Evolutionary conservation across 257 asterid genomes (phyloP).

Genomic region (Solanum chilense): DNA sequence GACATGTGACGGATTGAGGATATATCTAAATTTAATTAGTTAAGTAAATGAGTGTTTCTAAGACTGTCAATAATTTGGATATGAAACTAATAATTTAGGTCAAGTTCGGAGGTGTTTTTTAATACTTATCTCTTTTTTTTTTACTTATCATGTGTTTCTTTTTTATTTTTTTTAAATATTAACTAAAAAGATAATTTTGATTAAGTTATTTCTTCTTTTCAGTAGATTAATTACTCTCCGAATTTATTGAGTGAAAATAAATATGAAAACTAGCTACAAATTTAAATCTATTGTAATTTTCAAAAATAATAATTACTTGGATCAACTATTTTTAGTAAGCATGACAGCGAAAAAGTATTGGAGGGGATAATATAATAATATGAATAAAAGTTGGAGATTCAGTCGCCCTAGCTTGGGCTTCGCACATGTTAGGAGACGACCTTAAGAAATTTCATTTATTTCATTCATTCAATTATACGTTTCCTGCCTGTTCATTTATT

Average conservation of each 20-base stretch:
- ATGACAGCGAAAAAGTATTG: no score
- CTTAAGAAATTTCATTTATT: not conserved
- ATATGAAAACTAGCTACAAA: no score
- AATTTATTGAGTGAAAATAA: no score
- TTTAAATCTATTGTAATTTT: not conserved
- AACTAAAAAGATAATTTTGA: no score
- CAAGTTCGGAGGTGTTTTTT: no score
- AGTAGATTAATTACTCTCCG: not conserved
- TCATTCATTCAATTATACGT: not conserved
- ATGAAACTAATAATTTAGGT: no score
- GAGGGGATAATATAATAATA: not conserved
- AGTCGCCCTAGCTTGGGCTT: not conserved
- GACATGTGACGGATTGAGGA: no score
- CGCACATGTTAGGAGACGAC: not conserved
- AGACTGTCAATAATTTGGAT: accelerated
- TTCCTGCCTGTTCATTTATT: not conserved
- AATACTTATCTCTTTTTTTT: not conserved
- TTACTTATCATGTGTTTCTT: not conserved
- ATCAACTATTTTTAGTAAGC: no score
- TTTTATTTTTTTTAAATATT: not conserved
- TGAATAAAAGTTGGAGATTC: not conserved
- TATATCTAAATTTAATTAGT: no score
- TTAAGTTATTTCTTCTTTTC: not conserved
- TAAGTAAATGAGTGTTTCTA: no score
- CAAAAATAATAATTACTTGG: accelerated